Conservation (phyloP, 345 rosid genomes). For the Salix koriyanagi region DNA sequence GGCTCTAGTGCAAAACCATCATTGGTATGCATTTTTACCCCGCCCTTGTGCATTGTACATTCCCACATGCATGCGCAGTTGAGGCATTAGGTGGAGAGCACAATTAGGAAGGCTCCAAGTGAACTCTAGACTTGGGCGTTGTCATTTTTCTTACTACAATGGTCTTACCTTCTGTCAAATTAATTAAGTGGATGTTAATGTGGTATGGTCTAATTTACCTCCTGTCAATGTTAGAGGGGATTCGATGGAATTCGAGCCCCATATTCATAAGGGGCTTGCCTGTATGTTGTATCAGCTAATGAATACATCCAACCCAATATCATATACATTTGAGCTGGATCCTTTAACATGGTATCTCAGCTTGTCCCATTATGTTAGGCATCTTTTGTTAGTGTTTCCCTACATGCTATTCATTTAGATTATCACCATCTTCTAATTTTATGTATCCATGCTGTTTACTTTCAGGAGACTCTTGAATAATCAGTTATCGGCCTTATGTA, state of each 20-base stretch:
- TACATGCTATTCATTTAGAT: neutral
- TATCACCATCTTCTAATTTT: neutral
- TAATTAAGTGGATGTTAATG: neutral
- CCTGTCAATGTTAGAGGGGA: neutral
- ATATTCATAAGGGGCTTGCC: neutral
- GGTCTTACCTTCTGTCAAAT: neutral
- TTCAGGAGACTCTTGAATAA: neutral
- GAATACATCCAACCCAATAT: neutral
- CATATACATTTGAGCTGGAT: neutral
- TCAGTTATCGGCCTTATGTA: neutral
- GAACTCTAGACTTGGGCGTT: neutral
- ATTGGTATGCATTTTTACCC: constrained; percentile 45
- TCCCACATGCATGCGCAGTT: constrained; percentile 6
- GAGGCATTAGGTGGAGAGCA: neutral
- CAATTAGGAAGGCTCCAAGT: neutral
- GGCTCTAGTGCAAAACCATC: constrained; percentile 41
- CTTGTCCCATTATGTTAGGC: neutral
- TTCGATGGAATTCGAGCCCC: neutral
- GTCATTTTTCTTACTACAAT: neutral
- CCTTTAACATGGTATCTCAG: neutral
- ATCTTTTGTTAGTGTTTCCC: neutral
- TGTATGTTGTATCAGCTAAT: neutral
- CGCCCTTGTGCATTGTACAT: neutral
- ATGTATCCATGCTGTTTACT: neutral
- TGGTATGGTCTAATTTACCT: neutral